Evolutionary conservation across 129 eudicot species (phyloP), one percentile per base, ranked within the genome.

Genomic region (Arctium minus): DNA sequence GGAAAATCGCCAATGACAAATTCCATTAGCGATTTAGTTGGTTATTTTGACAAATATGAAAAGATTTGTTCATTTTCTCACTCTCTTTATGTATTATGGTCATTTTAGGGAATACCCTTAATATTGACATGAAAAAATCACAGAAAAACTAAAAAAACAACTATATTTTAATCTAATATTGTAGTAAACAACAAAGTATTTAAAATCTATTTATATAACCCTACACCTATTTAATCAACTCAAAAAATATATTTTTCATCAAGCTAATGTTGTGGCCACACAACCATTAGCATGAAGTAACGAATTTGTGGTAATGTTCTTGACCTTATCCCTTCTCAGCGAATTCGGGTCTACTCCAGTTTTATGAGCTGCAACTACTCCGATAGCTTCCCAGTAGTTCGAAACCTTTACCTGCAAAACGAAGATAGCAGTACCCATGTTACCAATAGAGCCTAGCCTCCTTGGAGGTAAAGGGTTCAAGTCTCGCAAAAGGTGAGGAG

Each of bases 301-400:
- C 5, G 91, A 83, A 50, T 40, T 81, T 50, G 77, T 75, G 15
- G 56, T 78, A 67, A 96, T 90, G 87, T 93, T 93, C 68, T 81
- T 91, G 75, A 96, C 85, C 84, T 86, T 86, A 77, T 93, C 86
- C 77, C 85, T 90, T 77, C 99, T 85, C 31, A 96, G 97, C 18
- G 99, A 91, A 75, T 86, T 79, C 17, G 97, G 99, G 78, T 93
- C 92, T 22, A 96, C 88, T 83, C 98, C 99, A 5, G 98, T 97
- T 75, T 96, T 96, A 56, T 96, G 99, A 86, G 98, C 99, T 62
- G 98, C 97, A 77, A 96, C 80, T 37, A 93, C 98, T 60, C 99
- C 99, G 75, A 93, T 93, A 75, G 97, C 99, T 78, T 96, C 99
- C 97, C 97, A 96, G 70, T 96, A 96, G 80, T 96, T 96, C 72